Base-by-base conservation (phyloP, 2,329 filamentous ascomycete species). In the Metarhizium rileyi region DNA sequence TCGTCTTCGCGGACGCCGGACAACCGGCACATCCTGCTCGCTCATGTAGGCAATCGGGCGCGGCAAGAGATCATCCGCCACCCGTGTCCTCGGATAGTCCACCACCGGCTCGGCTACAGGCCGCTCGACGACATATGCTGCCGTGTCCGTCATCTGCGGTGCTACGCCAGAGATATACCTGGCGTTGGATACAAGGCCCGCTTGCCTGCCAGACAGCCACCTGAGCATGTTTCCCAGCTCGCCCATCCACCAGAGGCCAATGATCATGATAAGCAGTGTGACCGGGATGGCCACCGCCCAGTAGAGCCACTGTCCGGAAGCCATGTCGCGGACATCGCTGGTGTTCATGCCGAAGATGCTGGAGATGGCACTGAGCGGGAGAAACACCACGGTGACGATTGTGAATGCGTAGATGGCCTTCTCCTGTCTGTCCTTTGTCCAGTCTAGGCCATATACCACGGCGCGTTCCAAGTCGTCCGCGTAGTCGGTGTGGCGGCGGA, bases 291-390 rank as follows among this genome's bases (percentile, higher is more conserved):
- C 71, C 0, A 69, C 65, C 2, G 64, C 67, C 75, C 75, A 78
- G 59, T 74, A 78, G 3, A 70, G 56, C 69, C 72, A 73, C 59
- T 77, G 73, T 3, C 63, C 63, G 8, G 61, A 59, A n/a, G 70
- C 62, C 67, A 75, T 73, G 54, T 77, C 68, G 25, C 73, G 68
- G 4, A 77, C 63, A 55, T 77, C 75, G 45, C 61, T 62, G 4
- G 73, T 74, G 57, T 78, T 77, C 72, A 78, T 77, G 48, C 75
- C 74, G 54, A 78, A 73, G 50, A 76, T 69, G 56, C 69, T 71
- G 10, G 72, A 69, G 3, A 76, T 65, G 26, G 71, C 63, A 46
- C 67, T 68, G 6, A 76, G 63, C 0, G 74, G 73, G 12, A 76
- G 57, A 53, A 76, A 76, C 42, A 76, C 57, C 50, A 73, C 67